Base-by-base conservation (phyloP, 2,329 filamentous ascomycete species). In the Laburnicola sp. region DNA sequence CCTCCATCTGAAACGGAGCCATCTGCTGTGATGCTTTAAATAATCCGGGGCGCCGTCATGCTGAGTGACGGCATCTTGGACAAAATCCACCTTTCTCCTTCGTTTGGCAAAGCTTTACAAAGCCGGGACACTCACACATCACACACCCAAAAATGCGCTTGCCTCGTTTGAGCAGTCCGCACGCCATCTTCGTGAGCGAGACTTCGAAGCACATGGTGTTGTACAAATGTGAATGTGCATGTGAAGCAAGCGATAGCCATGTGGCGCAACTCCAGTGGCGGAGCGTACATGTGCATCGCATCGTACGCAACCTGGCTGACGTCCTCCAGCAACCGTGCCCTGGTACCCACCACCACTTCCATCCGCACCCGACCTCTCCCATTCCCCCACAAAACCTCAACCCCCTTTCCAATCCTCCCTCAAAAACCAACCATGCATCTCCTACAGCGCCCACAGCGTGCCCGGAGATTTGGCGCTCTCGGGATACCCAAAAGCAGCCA, bases 1-100 rank as follows among this genome's bases (percentile, higher is more conserved):
- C 23, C 43, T 37, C 25, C 43, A 21, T 38, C 43, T 45, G 43
- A 45, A 45, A 45, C 43, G 34, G 43, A 45, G 34, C 34, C 32
- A 45, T 45, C 34, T 34, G 42, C 42, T n/a, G 25, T 45, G 43
- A 30, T 45, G 43, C 43, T 45, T 45, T 45, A 45, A 45, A 45
- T 45, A 45, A 38, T 45, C 43, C 21, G 42, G 42, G 25, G 34
- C 43, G n/a, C 25, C 25, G 43, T 38, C 43, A 27, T 37, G 31
- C 23, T n/a, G 23, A 11, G 32, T 45, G 43, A 45, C 43, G 43
- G 43, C 43, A 45, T 37, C 21, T 31, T 2, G 23, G 22, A 30
- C 16, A 16, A 16, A 16, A 16, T 16, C 16, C 16, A 16, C 16
- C 16, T 16, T 16, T 16, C 16, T 16, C 16, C 16, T 16, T 16